Evolutionary conservation across 2,329 filamentous ascomycete genomes (phyloP).

Genomic region (Aureobasidium pullulans): DNA sequence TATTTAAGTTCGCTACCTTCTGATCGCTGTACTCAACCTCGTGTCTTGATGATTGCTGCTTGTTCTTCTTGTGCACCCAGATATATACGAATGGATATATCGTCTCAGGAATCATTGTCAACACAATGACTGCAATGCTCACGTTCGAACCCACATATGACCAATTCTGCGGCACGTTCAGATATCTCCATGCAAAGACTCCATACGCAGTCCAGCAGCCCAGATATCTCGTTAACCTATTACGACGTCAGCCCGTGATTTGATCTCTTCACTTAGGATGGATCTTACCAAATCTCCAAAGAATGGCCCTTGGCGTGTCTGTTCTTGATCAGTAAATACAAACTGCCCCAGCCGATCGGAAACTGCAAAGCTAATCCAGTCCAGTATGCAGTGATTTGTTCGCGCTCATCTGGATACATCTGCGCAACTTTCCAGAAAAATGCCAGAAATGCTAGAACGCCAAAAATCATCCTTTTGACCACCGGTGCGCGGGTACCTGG

Average conservation of each 20-base stretch:
- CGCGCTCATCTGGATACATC: slow-evolving; percentile 31
- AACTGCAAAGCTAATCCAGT: slow-evolving; percentile 32
- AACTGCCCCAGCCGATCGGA: slow-evolving; percentile 32
- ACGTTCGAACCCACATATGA: slow-evolving; percentile 29
- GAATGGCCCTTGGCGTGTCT: slow-evolving; percentile 32
- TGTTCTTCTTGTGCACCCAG: slow-evolving; percentile 20
- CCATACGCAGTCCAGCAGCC: slow-evolving; percentile 33
- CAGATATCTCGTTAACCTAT: slow-evolving; percentile 32
- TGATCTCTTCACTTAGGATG: not conserved
- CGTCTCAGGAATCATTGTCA: slow-evolving; percentile 33
- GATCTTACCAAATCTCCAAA: slow-evolving; percentile 33
- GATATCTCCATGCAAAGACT: slow-evolving; percentile 34
- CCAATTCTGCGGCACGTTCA: slow-evolving; percentile 34
- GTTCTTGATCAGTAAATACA: slow-evolving; percentile 26
- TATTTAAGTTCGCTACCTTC: not conserved
- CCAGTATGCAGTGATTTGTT: slow-evolving; percentile 35
- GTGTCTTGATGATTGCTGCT: not conserved
- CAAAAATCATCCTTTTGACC: slow-evolving; percentile 22
- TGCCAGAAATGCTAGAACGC: slow-evolving; percentile 24
- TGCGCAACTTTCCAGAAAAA: slow-evolving; percentile 24
- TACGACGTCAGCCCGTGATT: not conserved
- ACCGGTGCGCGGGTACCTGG: slow-evolving; percentile 20
- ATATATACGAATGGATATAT: slow-evolving; percentile 33
- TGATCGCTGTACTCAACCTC: not conserved
- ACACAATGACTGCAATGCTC: slow-evolving; percentile 29